Conservation (phyloP, 495 filamentous ascomycete genomes). For the Stereocaulon alpinum region DNA sequence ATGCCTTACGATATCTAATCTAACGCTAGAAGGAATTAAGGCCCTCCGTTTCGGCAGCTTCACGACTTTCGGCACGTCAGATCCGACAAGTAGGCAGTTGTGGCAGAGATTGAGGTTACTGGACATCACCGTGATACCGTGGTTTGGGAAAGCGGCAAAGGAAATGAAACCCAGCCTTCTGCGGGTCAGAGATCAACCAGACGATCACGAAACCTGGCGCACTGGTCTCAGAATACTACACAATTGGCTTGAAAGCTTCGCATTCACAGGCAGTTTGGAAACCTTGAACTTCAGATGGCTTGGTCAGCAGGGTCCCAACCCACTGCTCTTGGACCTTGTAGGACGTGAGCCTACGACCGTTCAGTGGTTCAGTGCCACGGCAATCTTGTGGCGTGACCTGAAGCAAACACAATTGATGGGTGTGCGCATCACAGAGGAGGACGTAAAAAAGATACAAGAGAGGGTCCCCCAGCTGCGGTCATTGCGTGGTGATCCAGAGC, state of each 20-base stretch:
- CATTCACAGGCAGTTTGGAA: background rate
- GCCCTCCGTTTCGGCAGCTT: constrained; percentile 14
- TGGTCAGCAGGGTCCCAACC: background rate
- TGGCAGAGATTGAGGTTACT: constrained; percentile 12
- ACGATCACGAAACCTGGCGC: constrained; percentile 2
- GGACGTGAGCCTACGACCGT: background rate
- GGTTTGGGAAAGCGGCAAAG: background rate
- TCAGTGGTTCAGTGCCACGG: constrained; percentile 15
- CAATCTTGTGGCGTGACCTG: constrained; percentile 1
- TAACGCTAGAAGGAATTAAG: background rate
- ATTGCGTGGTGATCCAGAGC: background rate
- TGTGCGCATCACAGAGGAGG: background rate
- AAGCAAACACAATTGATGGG: constrained; percentile 11
- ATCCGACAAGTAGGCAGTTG: background rate
- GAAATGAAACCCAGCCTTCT: background rate
- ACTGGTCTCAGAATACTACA: constrained; percentile 13
- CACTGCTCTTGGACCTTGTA: constrained; percentile 5
- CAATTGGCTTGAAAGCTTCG: constrained; percentile 13
- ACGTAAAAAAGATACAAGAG: constrained; percentile 3
- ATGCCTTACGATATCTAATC: background rate
- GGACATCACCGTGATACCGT: background rate
- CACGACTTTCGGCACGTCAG: background rate
- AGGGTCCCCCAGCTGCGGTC: background rate
- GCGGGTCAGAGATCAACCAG: background rate
- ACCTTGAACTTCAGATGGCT: constrained; percentile 13